These are phyloP conservation scores for Vaccinium darrowii DNA, from an alignment of 148 eudicot species.

Conservation along the genomic window DNA sequence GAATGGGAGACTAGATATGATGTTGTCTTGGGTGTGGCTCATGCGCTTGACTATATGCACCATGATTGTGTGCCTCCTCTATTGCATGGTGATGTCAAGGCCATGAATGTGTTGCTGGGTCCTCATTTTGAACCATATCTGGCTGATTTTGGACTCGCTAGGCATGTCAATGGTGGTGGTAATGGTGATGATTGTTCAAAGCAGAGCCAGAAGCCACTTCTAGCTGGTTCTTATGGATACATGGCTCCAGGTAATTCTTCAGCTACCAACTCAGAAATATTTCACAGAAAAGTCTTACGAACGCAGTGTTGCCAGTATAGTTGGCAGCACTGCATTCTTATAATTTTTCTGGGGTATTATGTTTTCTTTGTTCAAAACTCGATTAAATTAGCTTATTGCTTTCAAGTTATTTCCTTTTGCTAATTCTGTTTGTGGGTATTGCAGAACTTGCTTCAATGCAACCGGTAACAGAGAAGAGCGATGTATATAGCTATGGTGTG, in stretches of 20 bases:
- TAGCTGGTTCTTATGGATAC: slow-evolving; percentile 97
- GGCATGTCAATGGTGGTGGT: slow-evolving; percentile 36
- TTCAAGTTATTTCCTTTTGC: background rate
- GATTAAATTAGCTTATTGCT: background rate
- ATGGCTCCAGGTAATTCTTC: slow-evolving; percentile 89
- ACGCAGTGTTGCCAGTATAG: background rate
- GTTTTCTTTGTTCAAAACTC: background rate
- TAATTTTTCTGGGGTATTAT: too few species aligned
- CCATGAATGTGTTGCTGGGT: slow-evolving; percentile 93
- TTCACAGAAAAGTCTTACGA: background rate
- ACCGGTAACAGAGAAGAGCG: slow-evolving; percentile 81
- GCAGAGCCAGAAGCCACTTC: slow-evolving; percentile 58
- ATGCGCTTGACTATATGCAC: slow-evolving; percentile 89
- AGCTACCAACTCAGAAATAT: background rate
- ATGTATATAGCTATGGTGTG: slow-evolving; percentile 93
- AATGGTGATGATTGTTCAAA: slow-evolving; percentile 32
- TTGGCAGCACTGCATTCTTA: too few species aligned
- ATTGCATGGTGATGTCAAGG: slow-evolving; percentile 90
- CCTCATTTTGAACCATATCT: slow-evolving; percentile 71
- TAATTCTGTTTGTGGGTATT: slow-evolving; percentile 7
- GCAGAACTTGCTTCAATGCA: slow-evolving; percentile 86
- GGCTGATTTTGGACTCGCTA: slow-evolving; percentile 93
- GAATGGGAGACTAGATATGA: slow-evolving; percentile 91
- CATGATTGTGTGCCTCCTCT: slow-evolving; percentile 93
- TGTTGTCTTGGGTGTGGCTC: slow-evolving; percentile 78